phyloP scores from a whole-genome alignment of 148 eudicot species.

The Spergularia bocconei region DNA sequence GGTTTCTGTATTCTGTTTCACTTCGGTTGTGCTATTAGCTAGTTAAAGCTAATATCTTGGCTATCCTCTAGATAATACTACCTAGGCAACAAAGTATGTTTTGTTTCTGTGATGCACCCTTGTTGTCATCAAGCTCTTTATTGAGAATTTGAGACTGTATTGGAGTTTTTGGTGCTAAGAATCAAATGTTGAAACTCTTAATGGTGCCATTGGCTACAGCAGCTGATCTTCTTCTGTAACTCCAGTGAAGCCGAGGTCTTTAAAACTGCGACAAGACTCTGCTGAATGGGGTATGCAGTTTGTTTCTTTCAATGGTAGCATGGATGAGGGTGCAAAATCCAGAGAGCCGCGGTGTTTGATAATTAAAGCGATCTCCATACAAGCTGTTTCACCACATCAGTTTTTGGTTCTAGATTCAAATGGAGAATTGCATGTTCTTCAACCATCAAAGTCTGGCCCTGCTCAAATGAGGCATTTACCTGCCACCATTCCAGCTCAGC shows the following conservation, averaged over 20 bases:
- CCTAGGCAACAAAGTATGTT: neutral
- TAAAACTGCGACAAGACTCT: constrained; percentile 68
- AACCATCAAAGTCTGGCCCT: constrained; percentile 25
- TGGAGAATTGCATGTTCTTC: constrained; percentile 53
- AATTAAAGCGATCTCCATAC: constrained; percentile 55
- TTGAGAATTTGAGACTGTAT: neutral
- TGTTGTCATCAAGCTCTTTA: constrained; percentile 4
- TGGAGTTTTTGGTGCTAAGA: constrained; percentile 16
- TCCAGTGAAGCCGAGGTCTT: constrained; percentile 72
- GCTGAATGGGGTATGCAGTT: constrained; percentile 56
- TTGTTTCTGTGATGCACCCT: neutral
- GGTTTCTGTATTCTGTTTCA: neutral
- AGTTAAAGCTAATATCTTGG: neutral
- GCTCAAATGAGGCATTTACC: constrained; percentile 30
- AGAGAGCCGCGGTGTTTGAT: constrained; percentile 31
- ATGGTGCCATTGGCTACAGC: constrained; percentile 49
- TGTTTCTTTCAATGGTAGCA: constrained; percentile 47
- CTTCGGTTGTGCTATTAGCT: neutral
- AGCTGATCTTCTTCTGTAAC: constrained; percentile 74
- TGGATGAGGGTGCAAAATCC: constrained; percentile 32
- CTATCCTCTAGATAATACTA: neutral
- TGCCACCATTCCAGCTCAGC: constrained; percentile 30
- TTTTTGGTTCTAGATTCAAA: constrained; percentile 65
- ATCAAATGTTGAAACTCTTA: constrained; percentile 34
- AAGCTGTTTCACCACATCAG: constrained; percentile 52